Base-by-base conservation (phyloP, 2,329 filamentous ascomycete genomes). In the Zymoseptoria tritici region DNA sequence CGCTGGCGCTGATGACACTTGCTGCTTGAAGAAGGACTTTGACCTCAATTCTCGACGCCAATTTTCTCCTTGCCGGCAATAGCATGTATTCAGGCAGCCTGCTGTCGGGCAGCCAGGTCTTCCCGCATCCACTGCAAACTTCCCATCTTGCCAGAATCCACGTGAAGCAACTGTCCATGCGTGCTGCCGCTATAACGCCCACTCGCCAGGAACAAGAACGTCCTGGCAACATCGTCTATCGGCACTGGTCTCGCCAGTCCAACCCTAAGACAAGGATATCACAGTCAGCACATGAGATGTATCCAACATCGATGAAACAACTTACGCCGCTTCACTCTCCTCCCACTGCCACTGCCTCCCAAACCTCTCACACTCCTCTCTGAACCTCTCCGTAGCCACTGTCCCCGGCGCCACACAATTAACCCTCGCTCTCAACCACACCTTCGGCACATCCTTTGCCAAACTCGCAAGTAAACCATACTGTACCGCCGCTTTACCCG, bases 381-480 rank as follows among this genome's bases (percentile, higher is more conserved):
- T 64, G 62, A 79, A 80, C 53, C 77, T 72, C 9, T 63, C 64
- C 16, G 78, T 80, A 57, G 77, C 73, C 1, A 80, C 78, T 4
- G 77, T 71, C 7, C 78, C 78, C 16, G 78, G 78, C 3, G 78
- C 78, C 24, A 80, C 71, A 8, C 75, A 76, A 65, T 80, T 80
- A 21, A 80, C 75, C 54, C 78, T 57, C 22, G 74, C 73, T n/a
- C 67, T 64, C 22, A 64, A 62, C 59, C 70, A 75, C 21, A 77
- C 72, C 60, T 72, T 70, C 46, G 71, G 71, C 4, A 73, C 74
- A 62, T 79, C 78, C 8, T 70, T 72, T 54, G 73, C 73, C 57
- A 81, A 64, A 52, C 72, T 76, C 59, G 72, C 70, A 55, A 80
- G 65, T 26, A 80, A 62, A 2, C 78, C 77, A 31, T 67, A 69